Evolutionary conservation across 2,329 filamentous ascomycete genomes (phyloP).

Genomic region (Thielaviopsis punctulata): DNA sequence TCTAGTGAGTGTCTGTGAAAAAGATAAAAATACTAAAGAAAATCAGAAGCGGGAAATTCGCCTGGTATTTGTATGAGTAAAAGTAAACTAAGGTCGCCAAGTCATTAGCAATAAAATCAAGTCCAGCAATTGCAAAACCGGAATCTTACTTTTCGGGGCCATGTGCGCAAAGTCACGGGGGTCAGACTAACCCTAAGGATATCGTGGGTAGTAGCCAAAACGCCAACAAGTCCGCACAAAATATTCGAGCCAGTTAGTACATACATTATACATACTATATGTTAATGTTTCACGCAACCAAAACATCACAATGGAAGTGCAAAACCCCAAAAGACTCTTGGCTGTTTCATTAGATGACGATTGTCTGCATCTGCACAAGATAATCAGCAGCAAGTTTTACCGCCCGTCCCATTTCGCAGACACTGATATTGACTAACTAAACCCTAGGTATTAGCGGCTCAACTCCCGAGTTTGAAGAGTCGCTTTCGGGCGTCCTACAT

Average conservation of each 20-base stretch:
- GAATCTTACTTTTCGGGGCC: too few relatives aligned
- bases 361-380: constrained; percentile 27
- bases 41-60: not conserved
- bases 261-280: too few relatives aligned
- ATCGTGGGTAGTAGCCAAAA: too few relatives aligned
- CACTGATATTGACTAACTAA: not conserved
- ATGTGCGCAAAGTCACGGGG: too few relatives aligned
- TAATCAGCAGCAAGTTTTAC: constrained; percentile 33
- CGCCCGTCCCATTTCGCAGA: not conserved
- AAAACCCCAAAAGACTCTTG: constrained; percentile 32
- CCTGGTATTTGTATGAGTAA: too few relatives aligned
- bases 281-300: too few relatives aligned
- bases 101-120: too few relatives aligned
- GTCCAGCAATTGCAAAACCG: too few relatives aligned
- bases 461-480: constrained; percentile 22
- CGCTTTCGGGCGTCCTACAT: constrained; percentile 44
- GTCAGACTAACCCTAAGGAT: too few relatives aligned
- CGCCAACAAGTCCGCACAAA: too few relatives aligned
- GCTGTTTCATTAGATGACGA: constrained; percentile 35
- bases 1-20: not conserved
- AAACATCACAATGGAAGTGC: constrained; percentile 6
- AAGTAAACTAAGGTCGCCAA: too few relatives aligned
- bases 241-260: too few relatives aligned
- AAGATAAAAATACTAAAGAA: not conserved
- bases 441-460: constrained; percentile 34